phyloP scores from a whole-genome alignment of 2,329 filamentous ascomycete species.

The Monosporascus sp. region DNA sequence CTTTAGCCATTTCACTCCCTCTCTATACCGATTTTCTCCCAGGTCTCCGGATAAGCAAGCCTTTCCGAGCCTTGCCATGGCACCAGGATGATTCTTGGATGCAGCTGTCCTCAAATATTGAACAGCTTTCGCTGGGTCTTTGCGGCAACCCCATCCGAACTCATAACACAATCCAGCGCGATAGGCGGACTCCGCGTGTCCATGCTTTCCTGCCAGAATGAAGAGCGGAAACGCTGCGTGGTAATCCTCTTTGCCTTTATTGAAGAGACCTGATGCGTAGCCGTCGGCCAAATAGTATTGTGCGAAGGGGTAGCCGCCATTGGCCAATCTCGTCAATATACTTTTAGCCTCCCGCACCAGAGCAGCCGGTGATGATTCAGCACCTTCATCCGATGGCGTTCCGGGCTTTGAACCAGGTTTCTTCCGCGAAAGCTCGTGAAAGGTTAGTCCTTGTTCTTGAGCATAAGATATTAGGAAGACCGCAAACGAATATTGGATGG shows the following conservation, averaged over 20 bases:
- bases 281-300: conserved; percentile 97
- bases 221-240: conserved; percentile 91
- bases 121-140: conserved; percentile 84
- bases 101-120: conserved; percentile 89
- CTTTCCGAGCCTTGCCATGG: conserved; percentile 86
- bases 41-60: conserved; percentile 88
- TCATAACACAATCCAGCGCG: conserved; percentile 93
- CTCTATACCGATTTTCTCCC: conserved; percentile 79
- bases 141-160: conserved; percentile 93
- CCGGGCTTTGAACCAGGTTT: conserved; percentile 43
- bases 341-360: conserved; percentile 81
- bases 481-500: conserved; percentile 93
- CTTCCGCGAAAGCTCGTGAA: conserved; percentile 40
- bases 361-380: conserved; percentile 54
- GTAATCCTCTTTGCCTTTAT: conserved; percentile 88
- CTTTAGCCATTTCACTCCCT: conserved; percentile 96
- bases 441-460: conserved; percentile 65
- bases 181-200: conserved; percentile 93
- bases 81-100: conserved; percentile 90
- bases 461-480: conserved; percentile 89
- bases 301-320: conserved; percentile 89
- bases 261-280: conserved; percentile 90
- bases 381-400: conserved; percentile 15
- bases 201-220: conserved; percentile 89
- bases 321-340: conserved; percentile 81